phyloP scores from a whole-genome alignment of 352 stramenopile species.

The Phytopythium vexans region DNA sequence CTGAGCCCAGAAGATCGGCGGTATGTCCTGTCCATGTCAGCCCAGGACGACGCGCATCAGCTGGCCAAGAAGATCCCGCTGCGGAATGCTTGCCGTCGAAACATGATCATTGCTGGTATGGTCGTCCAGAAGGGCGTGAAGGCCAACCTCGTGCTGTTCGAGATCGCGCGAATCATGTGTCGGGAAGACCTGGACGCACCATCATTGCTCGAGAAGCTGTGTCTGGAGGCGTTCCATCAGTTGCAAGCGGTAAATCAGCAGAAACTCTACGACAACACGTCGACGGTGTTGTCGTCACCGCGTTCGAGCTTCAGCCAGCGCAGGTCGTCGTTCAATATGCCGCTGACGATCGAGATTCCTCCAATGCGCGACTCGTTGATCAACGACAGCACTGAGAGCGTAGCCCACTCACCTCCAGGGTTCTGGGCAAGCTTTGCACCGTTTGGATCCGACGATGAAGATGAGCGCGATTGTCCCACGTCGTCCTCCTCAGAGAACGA shows the following conservation, averaged over 20 bases:
- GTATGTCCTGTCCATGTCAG: constrained; percentile 64
- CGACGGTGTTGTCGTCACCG: constrained; percentile 5
- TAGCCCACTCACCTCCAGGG: constrained; percentile 57
- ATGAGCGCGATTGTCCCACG: constrained; percentile 28
- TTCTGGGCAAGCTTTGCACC: constrained; percentile 79
- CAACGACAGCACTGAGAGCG: constrained; percentile 22
- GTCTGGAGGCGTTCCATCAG: constrained; percentile 66
- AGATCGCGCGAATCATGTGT: constrained; percentile 83
- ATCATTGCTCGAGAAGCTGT: constrained; percentile 64
- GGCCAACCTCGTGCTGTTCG: constrained; percentile 55
- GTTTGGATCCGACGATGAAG: constrained; percentile 57
- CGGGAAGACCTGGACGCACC: constrained; percentile 76
- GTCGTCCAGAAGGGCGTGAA: constrained; percentile 75
- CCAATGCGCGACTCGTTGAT: constrained; percentile 18
- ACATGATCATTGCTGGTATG: constrained; percentile 81
- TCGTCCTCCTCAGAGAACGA: constrained; percentile 7
- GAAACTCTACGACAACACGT: constrained; percentile 20
- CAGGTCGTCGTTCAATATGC: constrained; percentile 2
- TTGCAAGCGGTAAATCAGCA: constrained; percentile 33
- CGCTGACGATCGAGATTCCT: constrained; percentile 48
- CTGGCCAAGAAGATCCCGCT: constrained; percentile 73
- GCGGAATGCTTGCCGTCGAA: constrained; percentile 64
- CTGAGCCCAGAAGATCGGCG: constrained; percentile 53
- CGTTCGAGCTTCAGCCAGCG: background rate
- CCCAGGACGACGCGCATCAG: constrained; percentile 48